Evolutionary conservation across 306 rosid genomes (phyloP), one percentile per base, ranked within the genome.

Genomic region (Astragalus glycyphyllos): DNA sequence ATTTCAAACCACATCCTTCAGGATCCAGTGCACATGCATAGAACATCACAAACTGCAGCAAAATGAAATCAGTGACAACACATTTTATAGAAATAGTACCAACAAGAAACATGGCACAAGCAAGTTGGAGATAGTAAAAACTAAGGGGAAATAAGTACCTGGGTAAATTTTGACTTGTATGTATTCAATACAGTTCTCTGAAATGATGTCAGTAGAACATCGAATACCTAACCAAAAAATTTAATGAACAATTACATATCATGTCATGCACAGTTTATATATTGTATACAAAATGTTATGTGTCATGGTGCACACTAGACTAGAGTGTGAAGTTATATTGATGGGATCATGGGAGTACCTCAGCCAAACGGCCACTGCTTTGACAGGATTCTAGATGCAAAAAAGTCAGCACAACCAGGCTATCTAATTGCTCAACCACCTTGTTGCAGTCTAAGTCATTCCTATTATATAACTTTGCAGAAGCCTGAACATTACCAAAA

Each of bases 11-110:
- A 40, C 96, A 90, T 49, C 71, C 75, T 66, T 86, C 94, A 29
- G 97, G 96, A 80, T 90, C 95, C 75, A 90, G 81, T 59, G 96
- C 82, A 82, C 96, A 88, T 41, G 91, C 91, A 85, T 88, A 90
- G 81, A 88, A 90, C 78, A 90, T 83, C 79, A 94, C 89, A 84
- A 90, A 93, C 97, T 93, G 90, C 84, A 76, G 34, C 37, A 53
- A 77, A 63, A 63, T 45, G 58, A 62, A 63, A 17, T 14, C 46
- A 57, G 17, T 51, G 37, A 41, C 5, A 32, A 58, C 23, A 35
- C 49, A 80, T 20, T 10, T 42, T 65, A 68, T 38, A 78, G 34
- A 50, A 15, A 49, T 29, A 45, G 54, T 0, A 53, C 20, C 20
- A 67, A 31, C 34, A 40, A 44, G 51, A 35, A 47, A 13, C 10